Evolutionary conservation across 1,284 basidiomycete genomes (phyloP), one percentile per base, ranked within the genome.

Genomic region (Chondrostereum purpureum): DNA sequence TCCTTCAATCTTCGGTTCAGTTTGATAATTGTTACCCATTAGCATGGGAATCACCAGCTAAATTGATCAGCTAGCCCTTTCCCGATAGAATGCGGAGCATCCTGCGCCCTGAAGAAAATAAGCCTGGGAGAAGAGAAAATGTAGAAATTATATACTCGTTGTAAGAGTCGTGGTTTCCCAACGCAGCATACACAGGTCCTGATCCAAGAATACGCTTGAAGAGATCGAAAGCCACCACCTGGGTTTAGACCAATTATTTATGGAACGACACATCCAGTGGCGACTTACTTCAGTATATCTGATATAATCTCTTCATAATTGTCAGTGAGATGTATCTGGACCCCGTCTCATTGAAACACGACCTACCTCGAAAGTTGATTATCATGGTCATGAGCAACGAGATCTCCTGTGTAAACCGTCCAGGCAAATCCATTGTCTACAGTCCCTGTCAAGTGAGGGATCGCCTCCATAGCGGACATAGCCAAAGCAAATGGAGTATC

Each of bases 81-180:
- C 23, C 72, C 75, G 4, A 88, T 65, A 8, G 74, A 65, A 56
- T 78, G 70, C 18, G 80, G 75, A 1, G 83, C 75, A 53, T 85
- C 76, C 63, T 83, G 79, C 5, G 79, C 79, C 59, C 78, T 79
- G 51, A 48, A 55, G 51, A 20, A 36, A n/a, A n/a, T n/a, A n/a
- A n/a, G n/a, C n/a, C n/a, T n/a, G n/a, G n/a, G n/a, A n/a, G n/a
- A n/a, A n/a, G 47, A 52, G 2, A 33, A 38, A 8, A 51, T 44
- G 42, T 42, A n/a, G n/a, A n/a, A 53, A 18, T 40, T 41, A 53
- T 54, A 45, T 61, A 81, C 80, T 76, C 68, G 50, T 78, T 76
- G 58, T 83, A 83, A 33, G 70, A 78, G 56, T 88, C 86, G 53
- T 88, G 85, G 56, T 88, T 88, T n/a, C 86, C 86, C 11, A 88